Percentiles rank a stretch among this genome's conserved stretches.
phyloP scores from a whole-genome alignment of 345 rosid species.

The Hypericum androsaemum region DNA sequence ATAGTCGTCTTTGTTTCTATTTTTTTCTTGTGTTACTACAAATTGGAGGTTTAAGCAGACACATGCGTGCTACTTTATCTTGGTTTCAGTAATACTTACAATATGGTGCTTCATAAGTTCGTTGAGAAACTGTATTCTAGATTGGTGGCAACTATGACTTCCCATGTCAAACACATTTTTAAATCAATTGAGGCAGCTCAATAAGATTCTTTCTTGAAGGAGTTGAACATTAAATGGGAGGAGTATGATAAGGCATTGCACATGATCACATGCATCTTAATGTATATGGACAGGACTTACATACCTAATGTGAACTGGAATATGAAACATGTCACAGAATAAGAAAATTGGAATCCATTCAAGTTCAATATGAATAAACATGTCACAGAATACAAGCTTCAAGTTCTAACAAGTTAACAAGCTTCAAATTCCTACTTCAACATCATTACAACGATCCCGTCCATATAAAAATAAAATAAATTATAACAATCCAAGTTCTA shows the following conservation, averaged over 20 bases:
- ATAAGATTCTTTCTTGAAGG: conserved; percentile 82
- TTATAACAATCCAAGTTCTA: no score
- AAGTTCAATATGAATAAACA: no score
- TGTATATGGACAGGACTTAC: conserved; percentile 97
- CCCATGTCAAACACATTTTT: conserved; percentile 71
- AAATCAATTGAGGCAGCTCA: conserved; percentile 82
- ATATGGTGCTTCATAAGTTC: conserved; percentile 95
- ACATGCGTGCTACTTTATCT: conserved; percentile 1
- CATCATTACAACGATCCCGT: no score
- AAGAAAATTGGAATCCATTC: no score
- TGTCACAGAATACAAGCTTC: no score
- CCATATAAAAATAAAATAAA: no score
- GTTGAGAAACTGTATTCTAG: conserved; percentile 84
- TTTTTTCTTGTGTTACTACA: no score
- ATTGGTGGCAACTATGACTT: conserved; percentile 80
- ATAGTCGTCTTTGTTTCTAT: no score
- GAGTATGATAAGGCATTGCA: conserved; percentile 96
- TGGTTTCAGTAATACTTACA: conserved; percentile 78
- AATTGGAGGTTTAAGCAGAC: background rate
- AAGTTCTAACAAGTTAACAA: no score
- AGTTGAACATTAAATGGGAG: conserved; percentile 90
- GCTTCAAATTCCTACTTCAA: no score
- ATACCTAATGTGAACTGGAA: conserved; percentile 64
- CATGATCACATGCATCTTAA: conserved; percentile 91
- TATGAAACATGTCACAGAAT: no score